Evolutionary conservation across 148 eudicot species (phyloP).

Genomic region (Rhododendron ferrugineum): DNA sequence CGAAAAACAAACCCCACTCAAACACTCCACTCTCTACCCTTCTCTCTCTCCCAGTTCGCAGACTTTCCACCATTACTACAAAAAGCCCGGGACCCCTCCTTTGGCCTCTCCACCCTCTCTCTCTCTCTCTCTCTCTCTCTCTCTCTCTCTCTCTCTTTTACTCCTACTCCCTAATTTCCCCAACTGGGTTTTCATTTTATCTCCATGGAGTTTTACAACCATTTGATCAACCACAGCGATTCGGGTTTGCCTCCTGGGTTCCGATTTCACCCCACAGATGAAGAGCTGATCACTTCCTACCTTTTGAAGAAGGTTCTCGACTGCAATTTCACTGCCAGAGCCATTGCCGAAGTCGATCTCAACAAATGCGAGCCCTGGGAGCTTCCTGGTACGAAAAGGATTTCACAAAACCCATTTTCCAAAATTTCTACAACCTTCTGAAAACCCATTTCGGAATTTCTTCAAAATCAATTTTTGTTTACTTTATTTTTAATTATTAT

Average conservation of each 20-base stretch:
- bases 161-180: background rate
- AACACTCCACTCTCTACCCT: background rate
- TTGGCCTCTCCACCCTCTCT: too few species aligned
- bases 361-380: conserved; percentile 99
- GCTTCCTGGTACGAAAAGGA: conserved; percentile 55
- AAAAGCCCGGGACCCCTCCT: background rate
- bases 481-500: background rate
- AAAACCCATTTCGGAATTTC: background rate
- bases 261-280: conserved; percentile 92
- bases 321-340: conserved; percentile 54
- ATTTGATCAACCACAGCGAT: conserved; percentile 31
- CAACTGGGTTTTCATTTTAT: background rate
- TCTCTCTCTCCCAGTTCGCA: background rate
- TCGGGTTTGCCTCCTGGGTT: conserved; percentile 73
- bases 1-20: background rate
- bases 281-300: conserved; percentile 83
- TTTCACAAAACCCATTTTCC: background rate
- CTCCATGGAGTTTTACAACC: background rate
- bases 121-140: background rate
- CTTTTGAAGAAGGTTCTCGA: conserved; percentile 84
- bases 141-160: background rate
- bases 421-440: background rate
- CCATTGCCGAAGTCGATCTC: conserved; percentile 95
- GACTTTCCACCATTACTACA: background rate
- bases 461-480: background rate